Percentiles rank a stretch among this genome's conserved stretches.
phyloP scores from a whole-genome alignment of 2,329 filamentous ascomycete species.

The Pseudogymnoascus sp. region DNA sequence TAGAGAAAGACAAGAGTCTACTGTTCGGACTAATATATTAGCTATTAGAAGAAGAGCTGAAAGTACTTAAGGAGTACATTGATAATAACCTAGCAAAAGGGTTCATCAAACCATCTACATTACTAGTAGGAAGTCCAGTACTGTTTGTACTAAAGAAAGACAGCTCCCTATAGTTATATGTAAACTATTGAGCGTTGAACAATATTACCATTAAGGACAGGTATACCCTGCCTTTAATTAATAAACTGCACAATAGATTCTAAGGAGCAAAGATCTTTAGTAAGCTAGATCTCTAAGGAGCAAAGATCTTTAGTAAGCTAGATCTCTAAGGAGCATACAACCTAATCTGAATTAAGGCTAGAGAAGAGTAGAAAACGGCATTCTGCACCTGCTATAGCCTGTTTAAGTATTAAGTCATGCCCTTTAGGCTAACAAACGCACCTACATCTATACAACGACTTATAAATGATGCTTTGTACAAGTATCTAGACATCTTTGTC shows the following conservation, averaged over 20 bases:
- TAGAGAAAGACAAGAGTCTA: neutral
- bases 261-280: constrained; percentile 23
- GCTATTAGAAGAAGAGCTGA: constrained; percentile 13
- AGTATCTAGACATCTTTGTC: constrained; percentile 5
- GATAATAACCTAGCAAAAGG: constrained; percentile 17
- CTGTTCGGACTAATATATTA: constrained; percentile 15
- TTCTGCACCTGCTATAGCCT: constrained; percentile 29
- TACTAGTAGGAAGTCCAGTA: constrained; percentile 19
- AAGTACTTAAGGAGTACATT: constrained; percentile 18
- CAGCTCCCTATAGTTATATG: constrained; percentile 25
- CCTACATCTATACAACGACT: constrained; percentile 23
- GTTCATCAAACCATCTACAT: constrained; percentile 18
- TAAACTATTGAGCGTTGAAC: constrained; percentile 33
- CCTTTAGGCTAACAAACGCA: constrained; percentile 20
- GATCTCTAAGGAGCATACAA: constrained; percentile 26
- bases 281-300: constrained; percentile 27
- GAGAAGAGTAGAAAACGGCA: constrained; percentile 30
- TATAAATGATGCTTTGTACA: constrained; percentile 22
- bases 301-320: constrained; percentile 18
- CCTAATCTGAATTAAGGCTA: constrained; percentile 25
- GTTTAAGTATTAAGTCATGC: constrained; percentile 31
- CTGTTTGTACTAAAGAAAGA: constrained; percentile 30
- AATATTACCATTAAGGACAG: constrained; percentile 30
- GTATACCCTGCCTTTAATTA: constrained; percentile 28
- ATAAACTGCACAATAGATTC: constrained; percentile 26